These are phyloP conservation scores for Aspergillus asperescens DNA, from an alignment of 495 filamentous ascomycete species.

Conservation along the genomic window DNA sequence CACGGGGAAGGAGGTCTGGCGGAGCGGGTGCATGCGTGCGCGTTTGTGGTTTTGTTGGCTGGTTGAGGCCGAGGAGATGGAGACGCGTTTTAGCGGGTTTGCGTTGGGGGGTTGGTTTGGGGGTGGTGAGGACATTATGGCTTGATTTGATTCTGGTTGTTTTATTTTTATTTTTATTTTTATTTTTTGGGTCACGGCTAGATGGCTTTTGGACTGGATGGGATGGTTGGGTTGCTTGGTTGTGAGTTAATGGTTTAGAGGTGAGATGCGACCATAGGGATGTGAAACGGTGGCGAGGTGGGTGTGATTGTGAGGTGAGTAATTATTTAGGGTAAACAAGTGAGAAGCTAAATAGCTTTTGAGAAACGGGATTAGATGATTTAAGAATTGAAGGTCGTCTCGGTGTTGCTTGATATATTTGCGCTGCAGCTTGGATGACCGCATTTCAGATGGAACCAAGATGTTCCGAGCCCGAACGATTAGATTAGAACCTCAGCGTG, in stretches of 20 bases:
- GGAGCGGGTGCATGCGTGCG: slow-evolving; percentile 63
- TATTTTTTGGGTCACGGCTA: neutral
- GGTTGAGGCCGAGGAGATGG: slow-evolving; percentile 35
- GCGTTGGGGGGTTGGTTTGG: slow-evolving; percentile 16
- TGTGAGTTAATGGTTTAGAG: neutral
- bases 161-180: neutral
- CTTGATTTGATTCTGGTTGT: neutral
- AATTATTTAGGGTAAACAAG: too few relatives aligned
- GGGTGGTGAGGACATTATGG: slow-evolving; percentile 41
- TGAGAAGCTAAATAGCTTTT: too few relatives aligned
- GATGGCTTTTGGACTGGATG: too few relatives aligned
- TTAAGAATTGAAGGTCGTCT: neutral
- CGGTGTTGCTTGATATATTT: neutral
- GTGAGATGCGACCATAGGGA: neutral
- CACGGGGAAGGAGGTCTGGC: slow-evolving; percentile 80
- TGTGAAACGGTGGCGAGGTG: neutral
- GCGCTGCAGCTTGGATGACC: slow-evolving; percentile 3
- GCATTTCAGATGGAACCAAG: slow-evolving; percentile 2
- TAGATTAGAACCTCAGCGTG: too few relatives aligned
- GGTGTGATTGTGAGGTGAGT: neutral
- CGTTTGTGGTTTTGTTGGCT: slow-evolving; percentile 31
- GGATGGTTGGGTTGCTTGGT: neutral
- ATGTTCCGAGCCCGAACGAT: slow-evolving; percentile 9
- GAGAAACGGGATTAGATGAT: neutral
- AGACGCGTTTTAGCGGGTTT: slow-evolving; percentile 42